phyloP scores from a whole-genome alignment of 768 basidiomycete species.

The Collybia mongolica region DNA sequence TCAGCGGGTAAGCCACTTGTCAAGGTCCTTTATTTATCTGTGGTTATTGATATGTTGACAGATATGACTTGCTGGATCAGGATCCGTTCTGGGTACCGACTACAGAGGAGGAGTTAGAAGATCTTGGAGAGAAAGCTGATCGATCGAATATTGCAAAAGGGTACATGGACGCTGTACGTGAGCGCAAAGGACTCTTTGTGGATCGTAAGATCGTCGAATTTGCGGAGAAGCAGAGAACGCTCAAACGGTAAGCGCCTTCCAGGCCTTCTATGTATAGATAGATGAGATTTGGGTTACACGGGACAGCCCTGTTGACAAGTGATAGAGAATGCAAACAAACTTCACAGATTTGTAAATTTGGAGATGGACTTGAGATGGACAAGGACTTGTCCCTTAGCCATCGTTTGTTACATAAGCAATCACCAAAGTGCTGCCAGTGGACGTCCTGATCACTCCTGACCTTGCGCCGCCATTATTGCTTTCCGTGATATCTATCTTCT shows the following conservation, averaged over 20 bases:
- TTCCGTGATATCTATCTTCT: conserved; percentile 6
- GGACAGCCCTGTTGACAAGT: background rate
- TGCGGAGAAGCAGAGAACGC: conserved; percentile 96
- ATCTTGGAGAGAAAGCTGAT: conserved; percentile 95
- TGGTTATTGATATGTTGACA: conserved; percentile 26
- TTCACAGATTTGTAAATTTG: no score
- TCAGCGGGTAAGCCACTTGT: conserved; percentile 68
- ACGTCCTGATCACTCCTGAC: conserved; percentile 6
- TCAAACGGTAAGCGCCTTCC: conserved; percentile 48
- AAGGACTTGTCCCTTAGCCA: no score
- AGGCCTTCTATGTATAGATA: no score
- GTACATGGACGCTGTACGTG: conserved; percentile 90
- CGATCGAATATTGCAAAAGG: conserved; percentile 88
- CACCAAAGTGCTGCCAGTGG: conserved; percentile 10
- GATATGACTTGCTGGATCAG: conserved; percentile 90
- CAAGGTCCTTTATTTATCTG: background rate
- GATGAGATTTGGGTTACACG: no score
- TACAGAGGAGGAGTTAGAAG: conserved; percentile 95
- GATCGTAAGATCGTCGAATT: conserved; percentile 93
- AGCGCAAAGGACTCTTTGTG: conserved; percentile 93
- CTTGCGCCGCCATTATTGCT: conserved; percentile 12
- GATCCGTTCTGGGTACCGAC: conserved; percentile 99
- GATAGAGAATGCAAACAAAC: background rate
- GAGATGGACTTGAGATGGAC: background rate
- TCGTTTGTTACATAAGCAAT: conserved; percentile 6